Percentiles rank a stretch among this genome's conserved stretches.
These are phyloP conservation scores for Lavandula angustifolia DNA, from an alignment of 257 asterid genomes.

Conservation along the genomic window DNA sequence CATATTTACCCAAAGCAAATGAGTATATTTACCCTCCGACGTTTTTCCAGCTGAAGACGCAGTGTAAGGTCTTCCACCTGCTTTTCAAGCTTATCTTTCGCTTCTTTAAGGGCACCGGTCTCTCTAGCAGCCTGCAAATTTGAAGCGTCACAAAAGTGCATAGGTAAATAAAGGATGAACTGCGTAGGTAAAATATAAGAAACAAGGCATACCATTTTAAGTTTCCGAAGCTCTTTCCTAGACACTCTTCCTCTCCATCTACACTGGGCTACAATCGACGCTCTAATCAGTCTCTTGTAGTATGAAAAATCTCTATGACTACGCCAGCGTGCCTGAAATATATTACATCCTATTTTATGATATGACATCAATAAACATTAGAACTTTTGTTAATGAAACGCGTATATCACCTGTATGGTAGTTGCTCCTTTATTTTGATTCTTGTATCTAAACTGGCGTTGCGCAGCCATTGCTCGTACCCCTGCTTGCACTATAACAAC, in stretches of 20 bases:
- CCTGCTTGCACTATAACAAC: slow-evolving; percentile 73
- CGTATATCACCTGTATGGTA: slow-evolving; percentile 62
- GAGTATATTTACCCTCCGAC: slow-evolving; percentile 69
- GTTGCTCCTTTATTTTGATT: slow-evolving; percentile 73
- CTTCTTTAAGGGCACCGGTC: slow-evolving; percentile 98
- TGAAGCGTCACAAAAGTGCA: slow-evolving; percentile 20
- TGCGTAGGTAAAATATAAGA: neutral
- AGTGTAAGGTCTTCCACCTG: slow-evolving; percentile 93
- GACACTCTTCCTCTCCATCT: slow-evolving; percentile 89
- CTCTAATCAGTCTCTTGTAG: slow-evolving; percentile 70
- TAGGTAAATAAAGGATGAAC: neutral
- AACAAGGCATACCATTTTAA: slow-evolving; percentile 66
- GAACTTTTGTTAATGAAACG: slow-evolving; percentile 27
- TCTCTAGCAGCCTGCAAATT: slow-evolving; percentile 83
- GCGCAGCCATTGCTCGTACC: slow-evolving; percentile 83
- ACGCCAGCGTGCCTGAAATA: slow-evolving; percentile 84
- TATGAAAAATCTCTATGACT: slow-evolving; percentile 70
- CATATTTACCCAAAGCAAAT: slow-evolving; percentile 7
- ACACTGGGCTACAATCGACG: slow-evolving; percentile 73
- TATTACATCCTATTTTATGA: slow-evolving; percentile 29
- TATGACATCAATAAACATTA: slow-evolving; percentile 13
- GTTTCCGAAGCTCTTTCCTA: slow-evolving; percentile 76
- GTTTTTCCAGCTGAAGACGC: slow-evolving; percentile 95
- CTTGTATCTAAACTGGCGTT: slow-evolving; percentile 54
- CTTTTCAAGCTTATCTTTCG: slow-evolving; percentile 97